These are phyloP conservation scores for Nothophoma quercina DNA, from an alignment of 2,329 filamentous ascomycete species.

Conservation along the genomic window DNA sequence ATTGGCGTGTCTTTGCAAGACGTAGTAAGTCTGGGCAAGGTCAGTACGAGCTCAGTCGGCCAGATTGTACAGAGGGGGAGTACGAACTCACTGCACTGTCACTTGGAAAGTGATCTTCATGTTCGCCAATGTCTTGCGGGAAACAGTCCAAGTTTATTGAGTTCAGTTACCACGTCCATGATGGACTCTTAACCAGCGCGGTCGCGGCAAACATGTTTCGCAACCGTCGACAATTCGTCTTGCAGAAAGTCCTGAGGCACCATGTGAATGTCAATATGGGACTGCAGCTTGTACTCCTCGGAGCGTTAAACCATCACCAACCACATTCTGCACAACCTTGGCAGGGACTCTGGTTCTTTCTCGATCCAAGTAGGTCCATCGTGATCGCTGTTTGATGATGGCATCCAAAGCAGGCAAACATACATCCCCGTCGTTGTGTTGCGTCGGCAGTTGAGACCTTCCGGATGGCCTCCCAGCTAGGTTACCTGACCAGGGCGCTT, in stretches of 20 bases:
- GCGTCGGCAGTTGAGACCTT: too few relatives aligned
- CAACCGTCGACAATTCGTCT: not conserved
- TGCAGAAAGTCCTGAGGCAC: not conserved
- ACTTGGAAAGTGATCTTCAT: too few relatives aligned
- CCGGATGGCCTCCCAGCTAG: too few relatives aligned
- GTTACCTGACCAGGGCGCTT: too few relatives aligned
- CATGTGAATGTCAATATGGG: not conserved
- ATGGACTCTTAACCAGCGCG: not conserved
- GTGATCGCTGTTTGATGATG: too few relatives aligned
- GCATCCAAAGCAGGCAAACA: too few relatives aligned
- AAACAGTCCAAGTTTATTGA: not conserved
- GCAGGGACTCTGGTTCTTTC: too few relatives aligned
- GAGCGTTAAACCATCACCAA: too few relatives aligned
- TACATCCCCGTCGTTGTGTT: too few relatives aligned
- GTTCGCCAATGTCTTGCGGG: not conserved
- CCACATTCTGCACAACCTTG: too few relatives aligned
- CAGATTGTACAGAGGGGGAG: not conserved
- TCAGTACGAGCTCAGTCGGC: not conserved
- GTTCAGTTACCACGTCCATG: not conserved
- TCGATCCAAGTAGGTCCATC: too few relatives aligned
- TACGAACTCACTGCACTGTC: not conserved
- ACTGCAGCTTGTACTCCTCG: not conserved
- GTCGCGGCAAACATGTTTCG: not conserved
- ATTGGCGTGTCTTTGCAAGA: not conserved
- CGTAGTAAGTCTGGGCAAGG: not conserved